These are phyloP conservation scores for Calonectria pseudoreteaudii DNA, from an alignment of 2,329 filamentous ascomycete genomes.

Conservation along the genomic window DNA sequence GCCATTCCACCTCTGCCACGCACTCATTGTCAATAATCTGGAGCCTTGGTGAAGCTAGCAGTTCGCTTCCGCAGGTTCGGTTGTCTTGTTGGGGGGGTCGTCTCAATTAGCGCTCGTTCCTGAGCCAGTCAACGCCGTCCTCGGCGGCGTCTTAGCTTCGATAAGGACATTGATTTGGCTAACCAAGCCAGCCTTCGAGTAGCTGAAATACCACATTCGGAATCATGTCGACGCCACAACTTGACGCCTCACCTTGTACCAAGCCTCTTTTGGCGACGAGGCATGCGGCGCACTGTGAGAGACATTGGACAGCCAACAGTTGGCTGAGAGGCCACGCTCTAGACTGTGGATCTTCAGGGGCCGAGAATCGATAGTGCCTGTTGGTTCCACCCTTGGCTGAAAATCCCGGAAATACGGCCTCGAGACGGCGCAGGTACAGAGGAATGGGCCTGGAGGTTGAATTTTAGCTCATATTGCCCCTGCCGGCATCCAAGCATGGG, in stretches of 20 bases:
- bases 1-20: background rate
- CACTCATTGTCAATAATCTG: background rate
- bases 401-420: background rate
- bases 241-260: background rate
- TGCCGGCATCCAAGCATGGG: background rate
- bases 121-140: background rate
- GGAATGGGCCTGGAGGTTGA: background rate
- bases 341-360: background rate
- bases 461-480: background rate
- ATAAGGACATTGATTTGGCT: background rate
- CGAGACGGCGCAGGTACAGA: background rate
- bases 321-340: background rate
- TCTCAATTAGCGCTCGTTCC: background rate
- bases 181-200: background rate
- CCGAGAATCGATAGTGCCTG: background rate
- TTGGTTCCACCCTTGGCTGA: background rate
- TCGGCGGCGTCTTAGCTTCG: background rate
- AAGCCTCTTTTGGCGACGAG: background rate
- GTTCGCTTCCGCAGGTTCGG: background rate
- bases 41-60: background rate
- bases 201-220: constrained; percentile 1
- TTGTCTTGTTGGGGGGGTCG: background rate
- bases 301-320: background rate
- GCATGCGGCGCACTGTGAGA: background rate
- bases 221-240: background rate